A percentile compares a stretch with the other conserved stretches of the same genome.
phyloP scores from a whole-genome alignment of 2,329 filamentous ascomycete species.

The Plectosphaerella sp. region DNA sequence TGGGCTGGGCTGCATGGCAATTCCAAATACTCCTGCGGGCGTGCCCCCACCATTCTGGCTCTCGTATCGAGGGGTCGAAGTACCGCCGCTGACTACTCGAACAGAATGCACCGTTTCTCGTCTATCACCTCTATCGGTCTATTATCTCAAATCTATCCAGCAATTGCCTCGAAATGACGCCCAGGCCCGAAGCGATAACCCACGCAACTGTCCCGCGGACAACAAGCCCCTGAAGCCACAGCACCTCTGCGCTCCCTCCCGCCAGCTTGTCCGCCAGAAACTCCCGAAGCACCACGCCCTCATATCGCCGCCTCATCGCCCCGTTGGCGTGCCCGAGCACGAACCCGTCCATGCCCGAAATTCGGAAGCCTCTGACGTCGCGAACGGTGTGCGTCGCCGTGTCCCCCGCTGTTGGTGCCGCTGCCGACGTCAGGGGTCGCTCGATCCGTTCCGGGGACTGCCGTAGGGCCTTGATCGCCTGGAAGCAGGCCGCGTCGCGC shows the following conservation, averaged over 20 bases:
- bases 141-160: too few relatives aligned
- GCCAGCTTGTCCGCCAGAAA: constrained; percentile 39
- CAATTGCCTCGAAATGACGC: not conserved
- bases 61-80: too few relatives aligned
- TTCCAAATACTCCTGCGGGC: too few relatives aligned
- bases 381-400: constrained; percentile 6
- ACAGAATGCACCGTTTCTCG: too few relatives aligned
- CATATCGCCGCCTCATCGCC: constrained; percentile 26
- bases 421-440: constrained; percentile 34
- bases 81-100: too few relatives aligned
- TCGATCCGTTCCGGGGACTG: constrained; percentile 34
- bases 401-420: constrained; percentile 6
- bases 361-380: constrained; percentile 43
- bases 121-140: too few relatives aligned
- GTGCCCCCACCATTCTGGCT: too few relatives aligned
- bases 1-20: too few relatives aligned
- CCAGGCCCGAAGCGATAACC: constrained; percentile 12
- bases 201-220: constrained; percentile 27
- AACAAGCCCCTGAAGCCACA: constrained; percentile 26
- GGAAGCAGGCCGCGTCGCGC: constrained; percentile 36
- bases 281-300: constrained; percentile 30
- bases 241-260: constrained; percentile 27
- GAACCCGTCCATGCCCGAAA: constrained; percentile 48
- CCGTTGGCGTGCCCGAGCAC: constrained; percentile 29
- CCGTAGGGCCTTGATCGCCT: constrained; percentile 38